Conservation (phyloP, 2,329 filamentous ascomycete species). For the Colletotrichum gigasporum region DNA sequence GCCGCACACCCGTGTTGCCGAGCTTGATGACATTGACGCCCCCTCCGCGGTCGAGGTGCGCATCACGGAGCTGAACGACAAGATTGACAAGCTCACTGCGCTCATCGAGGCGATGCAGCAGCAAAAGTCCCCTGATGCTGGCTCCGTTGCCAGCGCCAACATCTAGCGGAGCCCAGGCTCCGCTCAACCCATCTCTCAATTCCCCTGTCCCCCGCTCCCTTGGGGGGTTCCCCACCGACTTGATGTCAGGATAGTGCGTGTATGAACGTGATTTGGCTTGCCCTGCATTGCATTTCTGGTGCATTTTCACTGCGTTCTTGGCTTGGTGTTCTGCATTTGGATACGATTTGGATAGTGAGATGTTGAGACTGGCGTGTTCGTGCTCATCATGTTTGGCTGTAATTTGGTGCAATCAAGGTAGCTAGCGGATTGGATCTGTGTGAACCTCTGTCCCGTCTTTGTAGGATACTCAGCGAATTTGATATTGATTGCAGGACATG, state of each 20-base stretch:
- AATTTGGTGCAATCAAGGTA: neutral
- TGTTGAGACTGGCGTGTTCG: neutral
- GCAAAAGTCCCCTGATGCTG: constrained; percentile 18
- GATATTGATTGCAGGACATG: neutral
- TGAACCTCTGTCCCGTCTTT: neutral
- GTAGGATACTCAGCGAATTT: neutral
- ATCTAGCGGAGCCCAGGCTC: constrained; percentile 1
- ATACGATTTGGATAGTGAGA: neutral
- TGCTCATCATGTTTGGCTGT: constrained; percentile 4
- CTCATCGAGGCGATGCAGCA: constrained; percentile 61
- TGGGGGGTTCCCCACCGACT: neutral
- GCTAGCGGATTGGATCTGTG: neutral
- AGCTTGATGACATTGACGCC: constrained; percentile 46
- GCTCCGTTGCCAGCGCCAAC: neutral
- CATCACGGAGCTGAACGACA: constrained; percentile 62
- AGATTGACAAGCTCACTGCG: constrained; percentile 67
- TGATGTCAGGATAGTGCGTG: constrained; percentile 7
- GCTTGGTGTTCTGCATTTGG: constrained; percentile 1
- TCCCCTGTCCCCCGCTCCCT: neutral
- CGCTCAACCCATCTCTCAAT: neutral
- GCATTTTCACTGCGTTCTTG: neutral
- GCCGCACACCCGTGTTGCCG: constrained; percentile 30
- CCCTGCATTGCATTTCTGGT: neutral
- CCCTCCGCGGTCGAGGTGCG: constrained; percentile 58
- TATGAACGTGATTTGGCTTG: constrained; percentile 1